Evolutionary conservation across 371 early-diverging fungal genomes (phyloP).

Genomic region (Mortierella sp.): DNA sequence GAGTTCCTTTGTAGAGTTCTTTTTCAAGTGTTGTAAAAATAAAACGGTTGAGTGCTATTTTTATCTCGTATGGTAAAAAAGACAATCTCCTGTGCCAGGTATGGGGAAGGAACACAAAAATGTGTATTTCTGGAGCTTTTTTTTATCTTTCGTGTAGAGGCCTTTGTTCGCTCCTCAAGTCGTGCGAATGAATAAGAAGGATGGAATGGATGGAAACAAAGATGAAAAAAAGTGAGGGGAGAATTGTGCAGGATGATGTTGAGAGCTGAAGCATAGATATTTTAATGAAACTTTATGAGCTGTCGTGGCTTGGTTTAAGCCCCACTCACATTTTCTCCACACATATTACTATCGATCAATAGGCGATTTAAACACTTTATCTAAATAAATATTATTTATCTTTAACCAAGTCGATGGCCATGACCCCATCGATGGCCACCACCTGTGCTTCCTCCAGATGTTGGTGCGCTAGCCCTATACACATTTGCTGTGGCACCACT

Average conservation of each 20-base stretch:
- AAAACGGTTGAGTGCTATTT: too few species aligned
- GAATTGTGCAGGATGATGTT: slow-evolving; percentile 3
- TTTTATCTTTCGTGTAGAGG: too few species aligned
- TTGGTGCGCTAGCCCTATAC: slow-evolving; percentile 20
- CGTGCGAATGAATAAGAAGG: too few species aligned
- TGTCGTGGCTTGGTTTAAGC: slow-evolving; percentile 1
- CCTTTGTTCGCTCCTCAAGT: too few species aligned
- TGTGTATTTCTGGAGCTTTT: too few species aligned
- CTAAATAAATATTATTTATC: too few species aligned
- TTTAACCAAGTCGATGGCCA: slow-evolving; percentile 61
- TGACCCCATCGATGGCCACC: slow-evolving; percentile 63
- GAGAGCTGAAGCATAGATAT: not conserved
- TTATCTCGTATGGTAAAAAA: too few species aligned
- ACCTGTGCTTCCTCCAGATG: slow-evolving; percentile 29
- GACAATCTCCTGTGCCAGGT: too few species aligned
- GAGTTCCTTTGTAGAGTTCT: too few species aligned
- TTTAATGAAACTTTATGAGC: not conserved
- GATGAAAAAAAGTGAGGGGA: not conserved
- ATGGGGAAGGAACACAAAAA: too few species aligned
- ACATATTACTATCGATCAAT: not conserved
- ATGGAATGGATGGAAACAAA: not conserved
- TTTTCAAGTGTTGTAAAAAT: too few species aligned
- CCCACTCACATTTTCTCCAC: slow-evolving; percentile 2
- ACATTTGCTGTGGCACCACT: slow-evolving; percentile 29
- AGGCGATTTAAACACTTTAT: not conserved